A percentile compares a stretch with the other conserved stretches of the same genome.
These are phyloP conservation scores for Septoria linicola DNA, from an alignment of 2,329 filamentous ascomycete genomes.

Conservation along the genomic window DNA sequence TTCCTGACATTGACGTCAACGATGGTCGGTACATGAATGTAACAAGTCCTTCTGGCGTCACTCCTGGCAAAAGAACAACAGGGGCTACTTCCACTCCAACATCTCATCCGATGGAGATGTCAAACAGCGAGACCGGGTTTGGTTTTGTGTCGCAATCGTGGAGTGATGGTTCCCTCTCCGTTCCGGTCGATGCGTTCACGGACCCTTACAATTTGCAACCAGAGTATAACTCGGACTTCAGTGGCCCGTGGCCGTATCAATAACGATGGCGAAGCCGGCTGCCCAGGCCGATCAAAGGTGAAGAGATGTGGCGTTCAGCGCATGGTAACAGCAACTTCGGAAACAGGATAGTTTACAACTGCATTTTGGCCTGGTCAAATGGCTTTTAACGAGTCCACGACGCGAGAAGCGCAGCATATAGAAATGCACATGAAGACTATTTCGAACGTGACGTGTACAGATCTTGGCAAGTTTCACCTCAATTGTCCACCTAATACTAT, in stretches of 20 bases:
- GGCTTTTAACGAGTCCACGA: neutral
- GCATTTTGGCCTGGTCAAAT: conserved; percentile 12
- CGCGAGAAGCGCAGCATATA: too few relatives aligned
- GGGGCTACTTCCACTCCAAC: conserved; percentile 2
- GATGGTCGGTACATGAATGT: conserved; percentile 21
- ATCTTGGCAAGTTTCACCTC: too few relatives aligned
- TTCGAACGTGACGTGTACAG: too few relatives aligned
- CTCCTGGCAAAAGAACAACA: conserved; percentile 12
- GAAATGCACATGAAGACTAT: too few relatives aligned
- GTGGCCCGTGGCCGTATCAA: conserved; percentile 30
- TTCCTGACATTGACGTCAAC: conserved; percentile 36
- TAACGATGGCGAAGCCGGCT: conserved; percentile 28
- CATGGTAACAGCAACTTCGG: neutral
- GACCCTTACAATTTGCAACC: conserved; percentile 33
- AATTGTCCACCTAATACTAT: too few relatives aligned
- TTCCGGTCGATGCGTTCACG: conserved; percentile 34
- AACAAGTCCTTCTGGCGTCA: conserved; percentile 15
- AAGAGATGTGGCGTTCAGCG: neutral
- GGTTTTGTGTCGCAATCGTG: conserved; percentile 35
- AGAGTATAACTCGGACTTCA: conserved; percentile 32
- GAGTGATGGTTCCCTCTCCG: conserved; percentile 37
- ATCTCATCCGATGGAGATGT: conserved; percentile 1
- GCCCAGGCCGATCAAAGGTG: conserved; percentile 9
- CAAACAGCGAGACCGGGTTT: neutral
- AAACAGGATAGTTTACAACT: conserved; percentile 1